Conservation (phyloP, 345 rosid species). For the Dipteronia dyeriana region DNA sequence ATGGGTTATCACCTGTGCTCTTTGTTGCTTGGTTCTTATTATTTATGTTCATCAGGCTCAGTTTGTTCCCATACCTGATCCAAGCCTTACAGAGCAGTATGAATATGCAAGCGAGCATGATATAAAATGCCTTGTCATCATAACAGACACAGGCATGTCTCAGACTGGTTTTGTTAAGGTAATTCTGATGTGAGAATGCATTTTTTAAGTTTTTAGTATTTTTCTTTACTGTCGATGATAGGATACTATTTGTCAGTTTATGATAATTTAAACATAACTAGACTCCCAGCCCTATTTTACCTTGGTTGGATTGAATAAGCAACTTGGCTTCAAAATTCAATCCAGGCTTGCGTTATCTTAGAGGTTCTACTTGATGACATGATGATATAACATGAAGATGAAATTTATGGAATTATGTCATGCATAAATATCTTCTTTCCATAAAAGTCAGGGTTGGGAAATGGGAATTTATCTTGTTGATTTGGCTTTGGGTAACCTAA, state of each 20-base stretch:
- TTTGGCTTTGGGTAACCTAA: not conserved
- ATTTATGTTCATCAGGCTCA: conserved; percentile 58
- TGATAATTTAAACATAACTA: not conserved
- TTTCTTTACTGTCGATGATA: not conserved
- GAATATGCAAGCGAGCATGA: conserved; percentile 94
- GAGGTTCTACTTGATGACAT: not conserved
- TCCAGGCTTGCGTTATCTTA: not conserved
- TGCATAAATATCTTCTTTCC: not conserved
- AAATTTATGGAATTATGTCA: not conserved
- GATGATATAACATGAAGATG: not conserved
- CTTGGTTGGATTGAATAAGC: not conserved
- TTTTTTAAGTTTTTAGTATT: not conserved
- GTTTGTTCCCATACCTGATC: conserved; percentile 84
- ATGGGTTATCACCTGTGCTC: not conserved
- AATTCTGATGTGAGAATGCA: conserved; percentile 12
- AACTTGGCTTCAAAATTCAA: not conserved
- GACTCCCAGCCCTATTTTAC: not conserved
- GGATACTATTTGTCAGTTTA: not conserved
- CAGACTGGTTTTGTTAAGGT: conserved; percentile 83
- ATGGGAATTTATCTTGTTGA: not conserved
- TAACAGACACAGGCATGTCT: conserved; percentile 73
- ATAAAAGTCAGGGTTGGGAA: not conserved
- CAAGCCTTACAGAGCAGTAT: conserved; percentile 95
- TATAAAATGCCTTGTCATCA: conserved; percentile 81
- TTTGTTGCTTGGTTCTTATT: conserved; percentile 23